Evolutionary conservation across 169 alveolate species (phyloP).

Genomic region (Neospora caninum): DNA sequence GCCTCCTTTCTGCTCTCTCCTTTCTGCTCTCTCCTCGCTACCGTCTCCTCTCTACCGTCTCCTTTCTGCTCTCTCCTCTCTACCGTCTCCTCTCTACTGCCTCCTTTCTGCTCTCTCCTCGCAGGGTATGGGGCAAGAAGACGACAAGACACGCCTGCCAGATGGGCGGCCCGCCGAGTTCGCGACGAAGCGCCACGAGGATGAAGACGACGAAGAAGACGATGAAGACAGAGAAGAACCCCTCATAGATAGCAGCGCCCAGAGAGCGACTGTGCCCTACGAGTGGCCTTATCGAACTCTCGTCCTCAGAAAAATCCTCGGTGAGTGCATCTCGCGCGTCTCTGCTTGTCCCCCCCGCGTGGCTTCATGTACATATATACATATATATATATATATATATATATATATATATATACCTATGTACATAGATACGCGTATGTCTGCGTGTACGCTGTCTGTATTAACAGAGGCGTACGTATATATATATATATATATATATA

Average conservation of each 20-base stretch:
- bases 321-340: background rate
- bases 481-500: background rate
- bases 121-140: conserved; percentile 71
- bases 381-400: background rate
- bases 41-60: too few relatives aligned
- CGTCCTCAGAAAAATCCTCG: conserved; percentile 49
- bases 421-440: background rate
- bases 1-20: background rate
- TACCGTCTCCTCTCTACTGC: too few relatives aligned
- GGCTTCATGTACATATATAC: background rate
- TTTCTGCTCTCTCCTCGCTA: background rate
- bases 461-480: too few relatives aligned
- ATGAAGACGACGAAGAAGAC: conserved; percentile 13
- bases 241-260: background rate
- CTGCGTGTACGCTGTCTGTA: too few relatives aligned
- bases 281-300: conserved; percentile 63
- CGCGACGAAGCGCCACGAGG: conserved; percentile 39
- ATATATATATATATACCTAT: too few relatives aligned
- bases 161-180: conserved; percentile 69
- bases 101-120: too few relatives aligned
- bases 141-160: conserved; percentile 63
- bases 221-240: conserved; percentile 32
- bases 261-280: conserved; percentile 50
- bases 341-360: background rate
- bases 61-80: too few relatives aligned